These are phyloP conservation scores for Proliferodiscus dingleyae DNA, from an alignment of 2,329 filamentous ascomycete genomes.

Conservation along the genomic window DNA sequence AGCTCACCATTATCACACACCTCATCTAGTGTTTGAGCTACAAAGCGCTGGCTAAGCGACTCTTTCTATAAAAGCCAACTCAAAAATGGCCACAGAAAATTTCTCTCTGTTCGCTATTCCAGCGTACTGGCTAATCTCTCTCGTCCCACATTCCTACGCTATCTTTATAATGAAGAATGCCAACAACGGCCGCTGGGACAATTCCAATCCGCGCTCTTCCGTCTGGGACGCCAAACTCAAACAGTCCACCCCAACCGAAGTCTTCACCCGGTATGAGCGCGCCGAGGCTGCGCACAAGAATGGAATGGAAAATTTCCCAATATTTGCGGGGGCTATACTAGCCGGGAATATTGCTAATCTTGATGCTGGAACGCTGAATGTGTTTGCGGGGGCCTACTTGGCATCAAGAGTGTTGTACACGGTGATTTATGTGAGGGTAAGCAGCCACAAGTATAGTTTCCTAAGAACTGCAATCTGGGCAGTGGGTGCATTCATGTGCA, in stretches of 20 bases:
- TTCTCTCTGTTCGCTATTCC: conserved; percentile 35
- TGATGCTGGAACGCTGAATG: conserved; percentile 17
- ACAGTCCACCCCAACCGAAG: conserved; percentile 33
- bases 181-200: conserved; percentile 37
- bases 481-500: neutral
- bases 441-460: neutral
- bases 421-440: conserved; percentile 2
- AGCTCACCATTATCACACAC: too few species aligned
- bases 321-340: conserved; percentile 40
- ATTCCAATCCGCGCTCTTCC: conserved; percentile 37
- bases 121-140: conserved; percentile 37
- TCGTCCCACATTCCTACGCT: conserved; percentile 38
- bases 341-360: conserved; percentile 38
- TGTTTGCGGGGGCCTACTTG: conserved; percentile 9
- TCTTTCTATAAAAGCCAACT: too few species aligned
- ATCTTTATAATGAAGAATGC: conserved; percentile 28
- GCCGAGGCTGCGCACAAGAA: conserved; percentile 41
- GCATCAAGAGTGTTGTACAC: conserved; percentile 8
- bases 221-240: conserved; percentile 33
- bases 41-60: too few species aligned
- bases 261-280: conserved; percentile 39
- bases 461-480: conserved; percentile 3
- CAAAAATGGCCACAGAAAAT: too few species aligned
- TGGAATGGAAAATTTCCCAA: conserved; percentile 41
- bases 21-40: too few species aligned